Base-by-base conservation (phyloP, 495 filamentous ascomycete species). In the Astrothelium subdiscretum region DNA sequence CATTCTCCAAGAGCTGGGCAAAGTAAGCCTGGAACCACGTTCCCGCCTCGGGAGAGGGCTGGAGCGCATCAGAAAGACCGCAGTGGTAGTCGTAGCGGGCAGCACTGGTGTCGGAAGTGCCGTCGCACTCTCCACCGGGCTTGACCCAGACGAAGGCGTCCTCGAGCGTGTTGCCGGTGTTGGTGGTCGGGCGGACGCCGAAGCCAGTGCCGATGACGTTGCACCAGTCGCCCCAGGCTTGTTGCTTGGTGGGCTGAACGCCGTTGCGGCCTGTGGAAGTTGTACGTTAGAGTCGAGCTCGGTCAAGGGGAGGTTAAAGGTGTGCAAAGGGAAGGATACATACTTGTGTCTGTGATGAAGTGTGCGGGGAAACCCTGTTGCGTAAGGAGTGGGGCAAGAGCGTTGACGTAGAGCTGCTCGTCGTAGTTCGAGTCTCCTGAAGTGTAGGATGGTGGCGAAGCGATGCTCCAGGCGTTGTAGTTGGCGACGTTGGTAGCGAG, bases 101-200 rank as follows among this genome's bases (percentile, higher is more conserved):
- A 13, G 87, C 79, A 40, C 76, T 72, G 38, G 71, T 77, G 70
- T 91, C 77, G 59, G 79, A 83, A 58, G 88, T 91, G 66, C 89
- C 88, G 72, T 91, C 89, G 48, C 83, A 85, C 74, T 94, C 88
- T 67, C 88, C 89, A 68, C 89, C 89, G 60, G 87, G 88, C 83
- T 91, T 91, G 67, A 88, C 77, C 89, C 88, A 91, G 72, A 90
- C 87, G 75, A 91, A 90, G 52, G 88, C 85, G 72, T 91, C 87
- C 59, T 80, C 78, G 31, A 88, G 79, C 27, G 77, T 68, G 71
- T 80, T 68, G 60, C 83, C 84, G 8, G 87, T 89, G 63, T 80
- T 69, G 38, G 83, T 78, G 3, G 84, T 86, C 0, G 85, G 85
- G 62, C 85, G 85, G 52, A 80, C 77, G 73, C 89, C 88, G 72